A percentile compares a stretch with the other conserved stretches of the same genome.
phyloP scores from a whole-genome alignment of 2,329 filamentous ascomycete genomes.

The Onygenales sp. region DNA sequence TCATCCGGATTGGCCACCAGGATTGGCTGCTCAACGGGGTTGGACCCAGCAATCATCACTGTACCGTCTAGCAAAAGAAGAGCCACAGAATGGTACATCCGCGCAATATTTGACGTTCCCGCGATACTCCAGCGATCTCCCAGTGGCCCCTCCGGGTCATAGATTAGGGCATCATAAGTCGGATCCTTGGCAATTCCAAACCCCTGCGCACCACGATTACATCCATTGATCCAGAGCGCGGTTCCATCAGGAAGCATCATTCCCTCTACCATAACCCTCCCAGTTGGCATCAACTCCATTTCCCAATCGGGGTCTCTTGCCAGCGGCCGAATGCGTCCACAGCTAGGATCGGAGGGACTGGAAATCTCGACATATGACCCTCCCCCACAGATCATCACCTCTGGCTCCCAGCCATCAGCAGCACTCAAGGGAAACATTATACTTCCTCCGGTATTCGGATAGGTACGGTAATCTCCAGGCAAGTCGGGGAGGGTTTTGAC shows the following conservation, averaged over 20 bases:
- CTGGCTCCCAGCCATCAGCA: conserved; percentile 43
- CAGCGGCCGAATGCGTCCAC: conserved; percentile 47
- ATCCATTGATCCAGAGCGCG: conserved; percentile 51
- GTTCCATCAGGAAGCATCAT: conserved; percentile 52
- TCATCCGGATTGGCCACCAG: conserved; percentile 35
- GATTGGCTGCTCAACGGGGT: conserved; percentile 50
- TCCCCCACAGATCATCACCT: conserved; percentile 50
- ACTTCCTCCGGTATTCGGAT: conserved; percentile 52
- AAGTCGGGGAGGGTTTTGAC: conserved; percentile 43
- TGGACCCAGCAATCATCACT: conserved; percentile 50
- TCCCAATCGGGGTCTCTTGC: conserved; percentile 42
- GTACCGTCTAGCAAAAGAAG: conserved; percentile 52
- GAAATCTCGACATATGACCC: conserved; percentile 51
- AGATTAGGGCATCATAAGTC: conserved; percentile 48
- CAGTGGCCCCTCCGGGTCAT: conserved; percentile 43
- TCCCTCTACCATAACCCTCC: conserved; percentile 51
- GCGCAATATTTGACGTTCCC: conserved; percentile 33
- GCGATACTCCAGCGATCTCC: conserved; percentile 41
- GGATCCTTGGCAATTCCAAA: conserved; percentile 48
- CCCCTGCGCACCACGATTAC: conserved; percentile 48
- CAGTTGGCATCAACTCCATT: conserved; percentile 50
- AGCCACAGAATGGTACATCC: conserved; percentile 53
- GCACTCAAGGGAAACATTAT: conserved; percentile 46
- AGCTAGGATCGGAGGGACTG: conserved; percentile 50
- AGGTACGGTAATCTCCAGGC: conserved; percentile 48